Conservation (phyloP, 257 asterid genomes). For the Fraxinus quadrangulata region DNA sequence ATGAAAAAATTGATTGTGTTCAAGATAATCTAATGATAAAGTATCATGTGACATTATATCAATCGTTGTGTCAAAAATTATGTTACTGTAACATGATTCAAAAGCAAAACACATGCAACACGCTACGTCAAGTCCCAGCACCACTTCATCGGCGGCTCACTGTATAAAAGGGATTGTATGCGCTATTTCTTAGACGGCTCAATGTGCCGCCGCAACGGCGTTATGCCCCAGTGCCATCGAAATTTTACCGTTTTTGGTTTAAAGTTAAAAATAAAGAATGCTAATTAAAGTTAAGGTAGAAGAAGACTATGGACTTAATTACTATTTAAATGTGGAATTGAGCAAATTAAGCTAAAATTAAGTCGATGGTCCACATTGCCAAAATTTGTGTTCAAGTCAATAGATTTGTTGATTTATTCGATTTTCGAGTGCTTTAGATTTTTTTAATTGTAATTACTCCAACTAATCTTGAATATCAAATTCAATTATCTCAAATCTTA, state of each 20-base stretch:
- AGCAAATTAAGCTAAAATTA: slow-evolving; percentile 2
- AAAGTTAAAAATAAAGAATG: neutral
- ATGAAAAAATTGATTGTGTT: too few species aligned
- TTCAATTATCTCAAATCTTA: neutral
- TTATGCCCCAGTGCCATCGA: neutral
- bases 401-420: neutral
- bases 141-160: slow-evolving; percentile 34
- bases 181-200: slow-evolving; percentile 19
- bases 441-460: neutral
- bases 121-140: slow-evolving; percentile 1
- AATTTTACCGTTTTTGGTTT: neutral
- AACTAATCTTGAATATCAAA: neutral
- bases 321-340: neutral
- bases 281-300: neutral
- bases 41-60: too few species aligned
- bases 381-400: neutral
- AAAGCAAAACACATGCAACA: too few species aligned
- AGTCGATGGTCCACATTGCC: neutral
- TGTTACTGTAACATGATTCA: too few species aligned
- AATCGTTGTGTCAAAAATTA: too few species aligned
- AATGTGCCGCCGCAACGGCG: neutral
- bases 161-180: slow-evolving; percentile 19
- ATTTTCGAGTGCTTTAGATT: neutral
- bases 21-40: too few species aligned
- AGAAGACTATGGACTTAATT: neutral